Base-by-base conservation (phyloP, 2,329 filamentous ascomycete genomes). In the Fusarium goolgardi region DNA sequence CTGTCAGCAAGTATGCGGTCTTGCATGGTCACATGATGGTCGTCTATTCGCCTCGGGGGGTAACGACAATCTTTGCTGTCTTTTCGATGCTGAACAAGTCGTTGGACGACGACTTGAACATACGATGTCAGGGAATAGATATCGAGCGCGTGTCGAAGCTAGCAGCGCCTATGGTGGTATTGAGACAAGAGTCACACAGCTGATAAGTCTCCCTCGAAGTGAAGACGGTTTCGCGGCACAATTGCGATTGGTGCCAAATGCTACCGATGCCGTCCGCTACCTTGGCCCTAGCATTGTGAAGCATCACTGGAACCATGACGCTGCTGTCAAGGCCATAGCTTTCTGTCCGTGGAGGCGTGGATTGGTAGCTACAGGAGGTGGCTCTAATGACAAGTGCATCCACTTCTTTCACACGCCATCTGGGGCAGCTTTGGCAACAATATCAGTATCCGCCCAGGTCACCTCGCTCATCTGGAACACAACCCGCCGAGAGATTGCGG, bases 301-400 rank as follows among this genome's bases (percentile, higher is more conserved):
- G 71, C 89, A 97, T 76, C 86, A 86, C 32, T 96, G 93, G 87
- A 78, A 83, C 13, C 93, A 99, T 76, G 88, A 88, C 27, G 95
- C 95, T 1, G 96, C 96, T 4, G 92, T 98, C 70, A 99, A 99
- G 79, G 96, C 96, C 32, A 96, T 98, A 71, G 94, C 96, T 3
- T 98, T 98, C 79, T 97, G 95, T 67, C 95, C 96, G 1, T 99
- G 94, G 95, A 91, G 95, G 58, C 88, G 91, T 25, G 91, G 91
- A 5, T 85, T 99, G 6, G 80, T 99, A 39, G 96, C 96, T 16
- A 96, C 95, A 2, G 94, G 96, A 5, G 95, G 96, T 39, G 96
- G 96, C 25, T 95, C 92, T 45, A 97, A 96, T 74, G 95, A 99
- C 80, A 93, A 93, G 72, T 93, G 93, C 77, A 97, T 99, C 59